Base-by-base conservation (phyloP, 2,329 filamentous ascomycete species). In the Diaporthe amygdali region DNA sequence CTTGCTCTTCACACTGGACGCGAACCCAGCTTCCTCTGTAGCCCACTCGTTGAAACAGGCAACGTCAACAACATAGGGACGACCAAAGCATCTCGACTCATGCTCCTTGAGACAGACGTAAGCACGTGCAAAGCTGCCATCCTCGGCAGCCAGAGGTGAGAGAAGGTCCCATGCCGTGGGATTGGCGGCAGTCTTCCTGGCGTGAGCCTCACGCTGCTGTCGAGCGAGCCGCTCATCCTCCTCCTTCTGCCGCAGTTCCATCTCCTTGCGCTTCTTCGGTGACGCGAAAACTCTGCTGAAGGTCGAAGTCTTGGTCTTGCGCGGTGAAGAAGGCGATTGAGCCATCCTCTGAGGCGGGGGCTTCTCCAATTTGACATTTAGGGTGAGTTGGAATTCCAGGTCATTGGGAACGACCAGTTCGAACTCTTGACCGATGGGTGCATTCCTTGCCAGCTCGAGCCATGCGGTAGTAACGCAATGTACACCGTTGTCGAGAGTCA, bases 1-100 rank as follows among this genome's bases (percentile, higher is more conserved):
- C 89, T 98, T 98, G 87, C 94, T 98, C 88, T 97, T 97, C 74
- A 97, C 93, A 81, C 94, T 98, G 78, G 91, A 97, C 6, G 92
- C 90, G 72, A 92, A 92, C 30, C 87, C 87, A 12, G 90, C 90
- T 76, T 96, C 94, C 79, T 99, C 96, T 3, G 93, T 91, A 0
- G 96, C 96, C 96, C 96, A 99, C 84, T 99, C 96, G 78, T 99
- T 99, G 88, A 98, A 99, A 82, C 95, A 97, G 22, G 94, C 93
- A 69, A 98, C 91, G 76, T 98, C 95, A 20, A 95, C 94, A 73
- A 91, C 92, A 77, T 96, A 92, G 10, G 94, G 95, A 22, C 96
- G 92, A 44, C 96, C 96, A 77, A 93, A 99, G 78, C 95, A 96
- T 74, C 92, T 89, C 68, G 90, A 86, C 82, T 99, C 96, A 78